Percentiles rank a stretch among this genome's conserved stretches.
Conservation (phyloP, 176 grass and related monocot species). For the Bothriochloa decipiens region DNA sequence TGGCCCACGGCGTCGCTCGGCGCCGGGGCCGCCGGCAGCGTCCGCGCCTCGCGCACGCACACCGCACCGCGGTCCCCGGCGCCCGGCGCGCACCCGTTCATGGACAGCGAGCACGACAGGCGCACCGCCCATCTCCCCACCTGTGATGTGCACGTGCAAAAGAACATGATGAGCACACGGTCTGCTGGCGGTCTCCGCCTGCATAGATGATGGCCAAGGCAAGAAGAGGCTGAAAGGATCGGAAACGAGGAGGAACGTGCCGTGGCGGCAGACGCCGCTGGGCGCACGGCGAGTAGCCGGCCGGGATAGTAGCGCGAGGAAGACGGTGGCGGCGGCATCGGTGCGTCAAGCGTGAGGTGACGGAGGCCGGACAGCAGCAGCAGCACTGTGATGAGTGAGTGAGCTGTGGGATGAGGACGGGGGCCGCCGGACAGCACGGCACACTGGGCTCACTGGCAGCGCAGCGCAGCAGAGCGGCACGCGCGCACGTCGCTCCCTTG, state of each 20-base stretch:
- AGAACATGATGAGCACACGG: no score
- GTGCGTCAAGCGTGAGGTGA: neutral
- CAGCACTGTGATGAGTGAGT: no score
- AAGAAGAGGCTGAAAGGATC: neutral
- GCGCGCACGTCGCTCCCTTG: neutral
- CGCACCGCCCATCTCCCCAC: constrained; percentile 19
- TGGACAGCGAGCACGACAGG: constrained; percentile 59
- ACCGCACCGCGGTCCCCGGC: constrained; percentile 26
- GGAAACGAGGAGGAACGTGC: neutral
- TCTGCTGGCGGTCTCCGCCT: no score
- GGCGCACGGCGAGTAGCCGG: constrained; percentile 23
- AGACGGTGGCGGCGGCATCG: neutral
- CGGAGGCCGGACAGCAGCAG: neutral
- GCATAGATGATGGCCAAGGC: neutral
- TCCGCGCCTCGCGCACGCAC: constrained; percentile 53
- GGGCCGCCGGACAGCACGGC: neutral
- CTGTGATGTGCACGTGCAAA: neutral
- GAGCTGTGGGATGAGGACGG: no score
- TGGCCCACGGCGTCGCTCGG: constrained; percentile 58
- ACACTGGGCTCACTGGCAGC: neutral
- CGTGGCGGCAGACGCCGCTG: constrained; percentile 1
- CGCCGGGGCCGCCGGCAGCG: constrained; percentile 50
- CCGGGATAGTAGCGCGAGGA: constrained; percentile 37
- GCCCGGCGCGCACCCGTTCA: constrained; percentile 67
- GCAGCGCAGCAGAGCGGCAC: neutral